Evolutionary conservation across 2,329 filamentous ascomycete genomes (phyloP).

Genomic region (Chaetomiaceae sp.): DNA sequence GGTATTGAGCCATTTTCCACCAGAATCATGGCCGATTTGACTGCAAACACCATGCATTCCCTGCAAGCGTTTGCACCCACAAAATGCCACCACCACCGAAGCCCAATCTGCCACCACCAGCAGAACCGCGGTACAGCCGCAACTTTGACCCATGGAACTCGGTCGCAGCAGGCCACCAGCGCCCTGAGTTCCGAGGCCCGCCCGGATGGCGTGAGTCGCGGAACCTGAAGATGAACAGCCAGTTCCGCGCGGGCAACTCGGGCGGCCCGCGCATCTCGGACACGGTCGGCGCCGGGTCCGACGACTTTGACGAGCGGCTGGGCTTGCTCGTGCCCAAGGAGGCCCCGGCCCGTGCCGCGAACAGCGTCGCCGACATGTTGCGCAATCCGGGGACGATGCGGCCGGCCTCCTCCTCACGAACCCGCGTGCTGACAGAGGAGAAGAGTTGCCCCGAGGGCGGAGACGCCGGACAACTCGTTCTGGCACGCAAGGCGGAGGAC

Average conservation of each 20-base stretch:
- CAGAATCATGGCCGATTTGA: not conserved
- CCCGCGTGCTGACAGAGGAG: not conserved
- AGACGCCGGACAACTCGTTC: conserved; percentile 4
- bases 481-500: conserved; percentile 18
- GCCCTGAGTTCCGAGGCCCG: conserved; percentile 61
- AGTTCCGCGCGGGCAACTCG: conserved; percentile 55
- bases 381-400: conserved; percentile 40
- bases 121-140: conserved; percentile 36
- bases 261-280: conserved; percentile 58
- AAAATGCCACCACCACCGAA: conserved; percentile 21
- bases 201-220: conserved; percentile 67
- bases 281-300: conserved; percentile 57
- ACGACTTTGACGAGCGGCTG: conserved; percentile 44
- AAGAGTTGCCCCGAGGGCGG: not conserved
- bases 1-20: too few species aligned
- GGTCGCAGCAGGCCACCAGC: conserved; percentile 71
- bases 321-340: conserved; percentile 40
- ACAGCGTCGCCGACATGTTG: conserved; percentile 51
- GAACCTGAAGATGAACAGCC: conserved; percentile 60
- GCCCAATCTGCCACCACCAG: conserved; percentile 27
- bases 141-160: conserved; percentile 67
- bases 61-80: not conserved
- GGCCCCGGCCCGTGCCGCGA: conserved; percentile 33
- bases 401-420: not conserved
- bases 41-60: not conserved